Conservation (phyloP, 225 moss, liverwort and hornwort species). For the Straminergon stramineum region DNA sequence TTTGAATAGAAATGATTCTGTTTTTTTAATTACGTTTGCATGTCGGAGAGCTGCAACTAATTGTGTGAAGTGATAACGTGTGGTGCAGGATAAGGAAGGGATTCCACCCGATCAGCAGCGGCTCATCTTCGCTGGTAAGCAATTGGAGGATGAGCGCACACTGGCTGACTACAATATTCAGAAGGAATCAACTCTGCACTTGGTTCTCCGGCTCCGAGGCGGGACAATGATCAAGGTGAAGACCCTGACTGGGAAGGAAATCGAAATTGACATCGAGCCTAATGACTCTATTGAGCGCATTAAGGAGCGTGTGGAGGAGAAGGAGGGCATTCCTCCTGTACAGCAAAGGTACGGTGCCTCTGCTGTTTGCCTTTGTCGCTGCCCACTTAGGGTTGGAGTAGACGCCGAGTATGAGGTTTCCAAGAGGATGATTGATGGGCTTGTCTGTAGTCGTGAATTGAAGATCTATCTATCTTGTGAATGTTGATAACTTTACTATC, state of each 20-base stretch:
- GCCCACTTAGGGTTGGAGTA: neutral
- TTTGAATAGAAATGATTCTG: neutral
- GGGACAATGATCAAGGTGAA: conserved; percentile 99
- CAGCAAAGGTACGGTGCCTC: conserved; percentile 70
- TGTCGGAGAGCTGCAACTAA: neutral
- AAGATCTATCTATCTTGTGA: neutral
- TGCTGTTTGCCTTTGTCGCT: neutral
- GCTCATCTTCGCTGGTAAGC: conserved; percentile 89
- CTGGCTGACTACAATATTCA: conserved; percentile 79
- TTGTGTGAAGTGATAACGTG: neutral
- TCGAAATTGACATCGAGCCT: conserved; percentile 98
- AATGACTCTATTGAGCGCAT: conserved; percentile 93
- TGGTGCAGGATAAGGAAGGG: conserved; percentile 62
- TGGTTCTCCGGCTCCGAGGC: conserved; percentile 75
- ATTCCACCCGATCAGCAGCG: conserved; percentile 73
- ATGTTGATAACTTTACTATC: neutral
- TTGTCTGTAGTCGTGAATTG: neutral
- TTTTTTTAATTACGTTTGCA: neutral
- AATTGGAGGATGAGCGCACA: conserved; percentile 89
- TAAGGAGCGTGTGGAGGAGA: conserved; percentile 98
- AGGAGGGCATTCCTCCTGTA: conserved; percentile 96
- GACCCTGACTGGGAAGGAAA: conserved; percentile 94
- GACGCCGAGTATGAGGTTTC: neutral
- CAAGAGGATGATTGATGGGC: neutral
- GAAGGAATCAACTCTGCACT: conserved; percentile 78